Conservation (phyloP, 2,329 filamentous ascomycete species). For the Cordyceps pruinosa region DNA sequence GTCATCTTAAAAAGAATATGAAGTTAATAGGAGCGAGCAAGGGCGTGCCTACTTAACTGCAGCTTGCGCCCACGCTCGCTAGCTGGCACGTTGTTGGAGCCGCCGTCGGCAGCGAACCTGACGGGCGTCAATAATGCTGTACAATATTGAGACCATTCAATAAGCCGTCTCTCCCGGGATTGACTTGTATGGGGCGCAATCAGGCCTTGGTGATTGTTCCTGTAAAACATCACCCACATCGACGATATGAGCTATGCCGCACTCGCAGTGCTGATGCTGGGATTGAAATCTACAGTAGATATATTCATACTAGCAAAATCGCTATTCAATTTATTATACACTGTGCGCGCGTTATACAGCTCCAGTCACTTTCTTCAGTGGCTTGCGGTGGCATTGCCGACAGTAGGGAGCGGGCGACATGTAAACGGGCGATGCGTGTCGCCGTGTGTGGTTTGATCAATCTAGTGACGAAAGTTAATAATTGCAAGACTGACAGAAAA, state of each 20-base stretch:
- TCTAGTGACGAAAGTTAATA: background rate
- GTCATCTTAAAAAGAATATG: too few species aligned
- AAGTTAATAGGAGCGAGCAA: too few species aligned
- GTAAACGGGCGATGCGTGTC: conserved; percentile 3
- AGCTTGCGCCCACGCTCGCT: too few species aligned
- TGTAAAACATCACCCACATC: background rate
- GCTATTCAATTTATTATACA: conserved; percentile 7
- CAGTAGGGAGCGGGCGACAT: conserved; percentile 2
- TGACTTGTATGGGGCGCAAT: too few species aligned
- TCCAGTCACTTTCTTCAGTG: background rate
- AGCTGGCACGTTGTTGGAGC: background rate
- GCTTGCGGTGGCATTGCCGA: background rate
- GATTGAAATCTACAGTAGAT: background rate
- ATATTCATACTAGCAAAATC: background rate
- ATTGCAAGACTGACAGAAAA: too few species aligned
- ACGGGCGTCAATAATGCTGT: too few species aligned
- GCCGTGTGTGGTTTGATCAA: conserved; percentile 6
- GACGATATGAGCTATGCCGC: too few species aligned
- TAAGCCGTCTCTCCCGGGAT: too few species aligned
- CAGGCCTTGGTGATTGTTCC: too few species aligned
- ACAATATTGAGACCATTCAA: too few species aligned
- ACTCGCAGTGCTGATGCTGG: too few species aligned
- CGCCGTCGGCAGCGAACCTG: background rate
- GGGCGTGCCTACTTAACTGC: too few species aligned
- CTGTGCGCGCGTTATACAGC: background rate